Evolutionary conservation across 257 asterid genomes (phyloP), one percentile per base, ranked within the genome.

Genomic region (Leonotis leonurus): DNA sequence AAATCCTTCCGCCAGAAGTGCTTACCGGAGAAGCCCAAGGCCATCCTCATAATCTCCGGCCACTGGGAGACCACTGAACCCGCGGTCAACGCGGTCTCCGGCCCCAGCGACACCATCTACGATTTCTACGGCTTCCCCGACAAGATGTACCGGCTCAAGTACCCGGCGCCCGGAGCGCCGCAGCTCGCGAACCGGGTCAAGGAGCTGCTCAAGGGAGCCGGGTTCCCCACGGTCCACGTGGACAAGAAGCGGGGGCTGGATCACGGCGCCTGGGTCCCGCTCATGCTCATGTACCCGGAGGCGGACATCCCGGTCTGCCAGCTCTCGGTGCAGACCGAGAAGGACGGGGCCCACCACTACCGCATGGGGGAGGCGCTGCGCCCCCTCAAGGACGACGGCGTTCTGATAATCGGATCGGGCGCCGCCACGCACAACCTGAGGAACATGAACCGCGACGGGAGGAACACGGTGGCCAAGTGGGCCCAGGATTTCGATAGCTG

Each of bases 181-280:
- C 73, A 74, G 1, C 41, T 77, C 17, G 79, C 78, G 4, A 16
- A 6, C 40, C 21, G 36, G 62, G 88, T 82, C 2, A 76, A 69
- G 65, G 68, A 66, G 11, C 21, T 82, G 49, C 53, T 82, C 4
- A 13, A 8, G 8, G 33, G 17, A 49, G 58, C 87, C 45, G 87
- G 84, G 1, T 71, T 82, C 67, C 72, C 58, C 17, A 36, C 71
- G 17, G 85, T 78, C 56, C 50, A 58, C 68, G 75, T 73, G 24
- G 85, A 78, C 46, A 60, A 43, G 37, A 78, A 69, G n/a, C 85
- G 88, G 13, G 88, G 88, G 29, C 39, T 82, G 51, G 88, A 82
- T 50, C 88, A 82, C 71, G 88, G 88, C 60, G 88, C 88, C 54
- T 81, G 88, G 88, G 88, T 81, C 12, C 88, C 88, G 14, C 79